Evolutionary conservation across 805 yeast species (phyloP), one percentile per base, ranked within the genome.

Genomic region (Saturnispora ahearnii): DNA sequence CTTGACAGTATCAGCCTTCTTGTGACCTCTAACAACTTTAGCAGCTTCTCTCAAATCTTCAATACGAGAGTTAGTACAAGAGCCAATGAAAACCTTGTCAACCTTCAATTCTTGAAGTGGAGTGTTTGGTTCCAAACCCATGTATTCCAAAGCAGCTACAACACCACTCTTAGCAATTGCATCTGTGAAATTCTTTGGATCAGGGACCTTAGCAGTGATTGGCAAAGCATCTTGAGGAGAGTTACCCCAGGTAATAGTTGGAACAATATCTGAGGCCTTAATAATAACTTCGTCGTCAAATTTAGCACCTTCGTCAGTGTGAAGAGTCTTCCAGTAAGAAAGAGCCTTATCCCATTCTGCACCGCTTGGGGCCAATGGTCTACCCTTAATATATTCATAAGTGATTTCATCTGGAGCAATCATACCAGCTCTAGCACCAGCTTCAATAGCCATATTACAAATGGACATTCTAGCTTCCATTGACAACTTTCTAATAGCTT

Each of bases 351-450:
- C 96, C 96, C 96, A 93, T 71, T 91, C 90, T 4, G 69, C 88
- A 52, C 95, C 99, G 64, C 79, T 78, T 63, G 99, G 99, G 55
- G 96, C 91, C 59, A 93, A 76, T 41, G 98, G 97, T 65, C 96
- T 80, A 54, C 95, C 96, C 72, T 90, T 82, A 61, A 93, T 75
- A 70, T 93, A 93, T 52, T 84, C 83, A 62, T 84, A 87, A 29
- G 98, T 91, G 48, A 67, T 81, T 56, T 89, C 85, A 65, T 93
- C 99, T 9, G 99, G 99, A 57, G 84, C 86, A 66, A 93, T 91
- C 97, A 93, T 88, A 71, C 99, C 99, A 28, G 99, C 98, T 73
- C 99, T 84, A 15, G 99, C 99, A 72, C 99, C 99, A 53, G 85
- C 99, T 73, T 93, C 99, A 62, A 93, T 91, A 43, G 98, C 83